phyloP scores from a whole-genome alignment of 1,284 basidiomycete genomes.

The Takashimella tepidaria region DNA sequence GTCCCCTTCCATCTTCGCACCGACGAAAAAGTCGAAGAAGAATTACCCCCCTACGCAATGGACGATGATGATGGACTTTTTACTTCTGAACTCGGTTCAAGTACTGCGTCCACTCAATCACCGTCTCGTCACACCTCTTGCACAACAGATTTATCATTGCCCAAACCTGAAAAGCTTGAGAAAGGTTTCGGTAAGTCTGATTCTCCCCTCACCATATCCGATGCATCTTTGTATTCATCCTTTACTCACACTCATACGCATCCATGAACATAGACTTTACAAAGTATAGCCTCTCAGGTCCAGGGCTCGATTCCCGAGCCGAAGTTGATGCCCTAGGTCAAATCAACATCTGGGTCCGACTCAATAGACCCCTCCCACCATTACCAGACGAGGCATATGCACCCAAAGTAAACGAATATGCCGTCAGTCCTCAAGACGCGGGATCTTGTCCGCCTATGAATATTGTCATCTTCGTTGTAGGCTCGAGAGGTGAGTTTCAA shows the following conservation, averaged over 20 bases:
- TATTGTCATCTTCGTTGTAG: conserved; percentile 62
- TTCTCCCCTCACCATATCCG: too few species aligned
- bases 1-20: neutral
- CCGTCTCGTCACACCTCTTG: too few species aligned
- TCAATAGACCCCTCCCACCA: conserved; percentile 54
- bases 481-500: conserved; percentile 54
- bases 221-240: too few species aligned
- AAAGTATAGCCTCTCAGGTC: conserved; percentile 31
- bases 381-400: conserved; percentile 52
- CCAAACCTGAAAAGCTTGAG: too few species aligned
- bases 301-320: conserved; percentile 39
- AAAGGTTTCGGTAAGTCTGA: too few species aligned
- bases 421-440: conserved; percentile 49
- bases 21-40: neutral
- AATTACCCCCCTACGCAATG: neutral
- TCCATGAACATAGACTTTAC: conserved; percentile 37
- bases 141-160: too few species aligned
- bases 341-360: conserved; percentile 46
- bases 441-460: conserved; percentile 51
- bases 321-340: conserved; percentile 34
- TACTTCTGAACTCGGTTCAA: neutral
- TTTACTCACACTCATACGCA: too few species aligned
- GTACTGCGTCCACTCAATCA: neutral
- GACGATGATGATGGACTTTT: neutral
- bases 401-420: conserved; percentile 53